Percentiles rank a stretch among this genome's conserved stretches.
These are phyloP conservation scores for Gracilaria caudata DNA, from an alignment of 23 red algal species.

Conservation along the genomic window DNA sequence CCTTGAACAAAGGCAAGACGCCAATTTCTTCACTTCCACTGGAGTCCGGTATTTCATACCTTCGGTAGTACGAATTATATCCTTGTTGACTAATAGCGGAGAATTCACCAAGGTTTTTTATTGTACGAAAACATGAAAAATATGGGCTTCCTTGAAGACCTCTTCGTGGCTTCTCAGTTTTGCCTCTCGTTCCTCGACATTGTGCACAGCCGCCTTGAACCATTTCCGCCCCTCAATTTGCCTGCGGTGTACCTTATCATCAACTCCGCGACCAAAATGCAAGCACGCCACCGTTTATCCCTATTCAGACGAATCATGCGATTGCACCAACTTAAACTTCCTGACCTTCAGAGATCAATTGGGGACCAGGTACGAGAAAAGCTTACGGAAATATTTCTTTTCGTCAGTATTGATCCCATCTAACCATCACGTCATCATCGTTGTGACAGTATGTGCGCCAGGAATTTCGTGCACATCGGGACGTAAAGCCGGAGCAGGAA, in stretches of 20 bases:
- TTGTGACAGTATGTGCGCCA: slow-evolving; percentile 48
- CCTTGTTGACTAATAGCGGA: no score
- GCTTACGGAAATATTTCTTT: not conserved
- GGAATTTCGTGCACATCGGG: slow-evolving; percentile 62
- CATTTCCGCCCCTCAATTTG: not conserved
- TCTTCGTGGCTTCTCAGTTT: no score
- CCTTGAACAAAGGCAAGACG: no score
- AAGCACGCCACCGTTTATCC: slow-evolving; percentile 20
- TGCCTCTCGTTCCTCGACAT: no score
- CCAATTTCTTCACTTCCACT: no score
- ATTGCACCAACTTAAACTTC: slow-evolving; percentile 65
- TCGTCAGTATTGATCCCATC: not conserved
- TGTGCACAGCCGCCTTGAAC: not conserved
- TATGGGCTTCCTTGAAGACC: no score
- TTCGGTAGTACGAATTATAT: no score
- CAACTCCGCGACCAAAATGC: not conserved
- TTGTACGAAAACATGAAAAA: no score
- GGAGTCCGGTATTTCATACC: no score
- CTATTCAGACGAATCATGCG: slow-evolving; percentile 51
- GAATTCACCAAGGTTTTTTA: no score
- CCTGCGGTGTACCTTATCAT: no score
- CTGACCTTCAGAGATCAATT: slow-evolving; percentile 27
- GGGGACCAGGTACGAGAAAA: slow-evolving; percentile 44
- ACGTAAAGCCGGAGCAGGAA: slow-evolving; percentile 49
- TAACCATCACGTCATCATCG: not conserved